Conservation (phyloP, 768 basidiomycete species). For the Pleurotus ostreatus region DNA sequence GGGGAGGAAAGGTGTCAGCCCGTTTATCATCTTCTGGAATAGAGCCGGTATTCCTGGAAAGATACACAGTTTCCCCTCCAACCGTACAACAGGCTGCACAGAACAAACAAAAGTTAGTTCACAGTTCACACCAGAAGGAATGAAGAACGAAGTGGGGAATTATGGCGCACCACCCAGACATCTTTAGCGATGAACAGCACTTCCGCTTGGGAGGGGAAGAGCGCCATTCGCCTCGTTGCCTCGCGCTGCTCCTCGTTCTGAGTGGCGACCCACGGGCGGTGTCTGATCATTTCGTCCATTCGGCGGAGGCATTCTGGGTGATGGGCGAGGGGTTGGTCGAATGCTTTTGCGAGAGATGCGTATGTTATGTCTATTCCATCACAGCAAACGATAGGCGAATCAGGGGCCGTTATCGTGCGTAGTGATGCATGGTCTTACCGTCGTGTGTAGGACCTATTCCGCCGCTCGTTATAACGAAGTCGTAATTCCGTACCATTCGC, state of each 20-base stretch:
- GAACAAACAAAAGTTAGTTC: background rate
- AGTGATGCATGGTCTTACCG: constrained; percentile 34
- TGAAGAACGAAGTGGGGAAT: background rate
- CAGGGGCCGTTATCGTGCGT: background rate
- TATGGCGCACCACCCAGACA: constrained; percentile 74
- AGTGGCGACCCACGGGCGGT: constrained; percentile 49
- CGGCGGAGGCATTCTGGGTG: constrained; percentile 75
- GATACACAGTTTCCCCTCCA: constrained; percentile 83
- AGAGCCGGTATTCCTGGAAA: constrained; percentile 89
- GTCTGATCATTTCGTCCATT: constrained; percentile 59
- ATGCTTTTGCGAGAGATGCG: constrained; percentile 80
- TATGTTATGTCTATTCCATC: constrained; percentile 77
- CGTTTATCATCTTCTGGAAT: constrained; percentile 78
- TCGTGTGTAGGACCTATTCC: constrained; percentile 93
- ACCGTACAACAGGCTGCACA: constrained; percentile 74
- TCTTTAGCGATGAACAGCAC: constrained; percentile 75
- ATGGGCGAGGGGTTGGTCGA: constrained; percentile 64
- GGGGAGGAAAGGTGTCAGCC: constrained; percentile 68
- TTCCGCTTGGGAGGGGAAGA: constrained; percentile 79
- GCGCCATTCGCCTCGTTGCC: constrained; percentile 85
- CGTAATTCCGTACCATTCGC: constrained; percentile 76
- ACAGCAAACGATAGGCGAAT: background rate
- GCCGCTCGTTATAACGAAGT: constrained; percentile 87
- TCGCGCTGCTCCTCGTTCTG: constrained; percentile 73
- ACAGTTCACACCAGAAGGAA: background rate